Percentiles rank a stretch among this genome's conserved stretches.
phyloP scores from a whole-genome alignment of 805 yeast species.

The Yamadazyma laniorum region DNA sequence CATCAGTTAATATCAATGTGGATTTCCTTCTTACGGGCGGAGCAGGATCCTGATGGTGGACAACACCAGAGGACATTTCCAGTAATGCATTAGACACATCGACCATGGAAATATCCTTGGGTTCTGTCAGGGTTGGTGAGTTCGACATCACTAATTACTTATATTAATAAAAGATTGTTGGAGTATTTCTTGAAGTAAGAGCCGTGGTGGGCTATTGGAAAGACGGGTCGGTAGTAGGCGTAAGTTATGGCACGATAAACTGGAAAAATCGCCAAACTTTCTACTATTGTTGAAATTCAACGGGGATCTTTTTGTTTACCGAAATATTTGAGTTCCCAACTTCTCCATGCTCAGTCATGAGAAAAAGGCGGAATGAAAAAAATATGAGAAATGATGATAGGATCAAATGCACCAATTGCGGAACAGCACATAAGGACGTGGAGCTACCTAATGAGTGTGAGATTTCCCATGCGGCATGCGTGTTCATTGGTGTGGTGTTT shows the following conservation, averaged over 20 bases:
- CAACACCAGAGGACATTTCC: constrained; percentile 5
- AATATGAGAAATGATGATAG: background rate
- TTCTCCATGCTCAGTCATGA: constrained; percentile 4
- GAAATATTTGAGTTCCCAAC: background rate
- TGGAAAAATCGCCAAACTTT: too few species aligned
- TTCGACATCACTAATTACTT: background rate
- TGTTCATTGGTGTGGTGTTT: too few species aligned
- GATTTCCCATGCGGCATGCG: too few species aligned
- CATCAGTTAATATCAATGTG: constrained; percentile 69
- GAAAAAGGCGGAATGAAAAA: constrained; percentile 1
- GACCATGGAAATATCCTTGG: constrained; percentile 41
- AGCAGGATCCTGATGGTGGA: constrained; percentile 5
- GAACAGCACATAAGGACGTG: too few species aligned
- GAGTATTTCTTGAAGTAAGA: too few species aligned
- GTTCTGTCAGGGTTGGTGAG: constrained; percentile 7
- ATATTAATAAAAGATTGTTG: background rate
- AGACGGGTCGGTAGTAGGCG: too few species aligned
- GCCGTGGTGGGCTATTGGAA: too few species aligned
- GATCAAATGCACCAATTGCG: too few species aligned
- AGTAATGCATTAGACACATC: constrained; percentile 37
- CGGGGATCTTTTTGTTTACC: constrained; percentile 1
- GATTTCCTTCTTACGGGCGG: constrained; percentile 57
- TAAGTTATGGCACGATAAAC: too few species aligned
- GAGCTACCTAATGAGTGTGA: too few species aligned
- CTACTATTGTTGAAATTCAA: too few species aligned